Base-by-base conservation (phyloP, 1,284 basidiomycete species). In the Marasmius sp. region DNA sequence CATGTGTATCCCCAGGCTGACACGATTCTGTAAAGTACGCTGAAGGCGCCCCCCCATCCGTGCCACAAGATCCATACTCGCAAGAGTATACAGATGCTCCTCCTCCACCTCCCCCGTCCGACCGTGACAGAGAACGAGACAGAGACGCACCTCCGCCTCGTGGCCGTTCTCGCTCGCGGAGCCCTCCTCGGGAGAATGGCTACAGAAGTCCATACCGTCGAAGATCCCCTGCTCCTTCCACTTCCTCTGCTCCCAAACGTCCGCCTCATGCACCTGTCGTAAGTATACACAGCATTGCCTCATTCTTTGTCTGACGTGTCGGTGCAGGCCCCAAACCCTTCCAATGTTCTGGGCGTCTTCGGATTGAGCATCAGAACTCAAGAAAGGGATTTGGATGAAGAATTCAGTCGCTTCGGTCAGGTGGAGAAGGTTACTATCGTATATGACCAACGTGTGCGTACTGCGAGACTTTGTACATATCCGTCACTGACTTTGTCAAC, bases 371-470 rank as follows among this genome's bases (percentile, higher is more conserved):
- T 99, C 64, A 88, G 96, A 62, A 98, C 97, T 3, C 86, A 89
- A 62, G 97, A 99, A 75, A 87, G 92, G 49, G 97, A 98, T 74
- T 81, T 99, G 54, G 93, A 98, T 69, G 92, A 97, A 66, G 95
- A 98, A 75, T 99, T 99, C 70, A 85, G 81, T 68, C 85, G 93
- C 51, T 93, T 89, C 68, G 96, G 95, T 22, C 85, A 88, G 34
- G 96, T 98, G 57, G 94, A 97, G 71, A 98, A 98, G 77, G 95
- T 96, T 41, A 93, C 92, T 57, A 95, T 99, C 68, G 97, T 99
- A n/a, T 98, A 98, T 74, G 97, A 99, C 77, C 95, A 98, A 75
- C 83, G 96, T 71, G 95, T 97, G 72, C 72, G 94, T 79, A n/a
- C 36, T 39, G 61, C 1, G 53, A 43, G 52, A 53, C 45, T 60